A percentile compares a stretch with the other conserved stretches of the same genome.
These are phyloP conservation scores for Lactarius psammicola DNA, from an alignment of 768 basidiomycete genomes.

Conservation along the genomic window DNA sequence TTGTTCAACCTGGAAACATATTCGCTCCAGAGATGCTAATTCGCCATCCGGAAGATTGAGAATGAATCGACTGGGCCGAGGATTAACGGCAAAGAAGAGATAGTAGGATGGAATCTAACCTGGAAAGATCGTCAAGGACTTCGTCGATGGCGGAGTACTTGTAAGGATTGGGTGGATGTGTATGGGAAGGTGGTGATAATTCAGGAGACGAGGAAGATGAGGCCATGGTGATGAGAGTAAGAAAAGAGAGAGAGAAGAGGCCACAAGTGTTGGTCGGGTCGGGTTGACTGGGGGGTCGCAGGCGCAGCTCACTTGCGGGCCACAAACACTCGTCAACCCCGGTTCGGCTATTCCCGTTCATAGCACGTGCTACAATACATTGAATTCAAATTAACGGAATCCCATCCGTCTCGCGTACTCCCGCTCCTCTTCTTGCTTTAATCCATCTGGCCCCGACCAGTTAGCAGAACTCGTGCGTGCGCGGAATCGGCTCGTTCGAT, in stretches of 20 bases:
- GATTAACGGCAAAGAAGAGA: constrained; percentile 25
- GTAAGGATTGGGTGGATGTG: constrained; percentile 58
- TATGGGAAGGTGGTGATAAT: constrained; percentile 45
- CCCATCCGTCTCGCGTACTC: constrained; percentile 94
- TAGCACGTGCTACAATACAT: constrained; percentile 15
- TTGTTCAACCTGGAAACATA: constrained; percentile 99
- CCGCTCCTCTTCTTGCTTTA: constrained; percentile 79
- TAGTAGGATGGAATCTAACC: constrained; percentile 45
- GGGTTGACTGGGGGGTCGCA: constrained; percentile 17
- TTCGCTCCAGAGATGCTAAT: constrained; percentile 83
- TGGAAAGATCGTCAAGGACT: constrained; percentile 88
- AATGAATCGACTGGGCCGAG: constrained; percentile 75
- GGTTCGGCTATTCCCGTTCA: constrained; percentile 24
- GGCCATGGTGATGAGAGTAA: constrained; percentile 48
- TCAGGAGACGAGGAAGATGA: constrained; percentile 80
- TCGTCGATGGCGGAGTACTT: constrained; percentile 66
- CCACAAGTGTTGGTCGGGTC: constrained; percentile 31
- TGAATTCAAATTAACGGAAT: constrained; percentile 44
- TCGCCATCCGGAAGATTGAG: constrained; percentile 95
- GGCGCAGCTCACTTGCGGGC: constrained; percentile 10
- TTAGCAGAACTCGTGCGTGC: constrained; percentile 93
- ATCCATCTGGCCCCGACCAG: constrained; percentile 88
- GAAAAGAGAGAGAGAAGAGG: constrained; percentile 33
- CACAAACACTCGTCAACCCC: constrained; percentile 24
- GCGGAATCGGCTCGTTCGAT: constrained; percentile 75